Conservation (phyloP, 257 asterid species). For the Rubia yunnanensis region DNA sequence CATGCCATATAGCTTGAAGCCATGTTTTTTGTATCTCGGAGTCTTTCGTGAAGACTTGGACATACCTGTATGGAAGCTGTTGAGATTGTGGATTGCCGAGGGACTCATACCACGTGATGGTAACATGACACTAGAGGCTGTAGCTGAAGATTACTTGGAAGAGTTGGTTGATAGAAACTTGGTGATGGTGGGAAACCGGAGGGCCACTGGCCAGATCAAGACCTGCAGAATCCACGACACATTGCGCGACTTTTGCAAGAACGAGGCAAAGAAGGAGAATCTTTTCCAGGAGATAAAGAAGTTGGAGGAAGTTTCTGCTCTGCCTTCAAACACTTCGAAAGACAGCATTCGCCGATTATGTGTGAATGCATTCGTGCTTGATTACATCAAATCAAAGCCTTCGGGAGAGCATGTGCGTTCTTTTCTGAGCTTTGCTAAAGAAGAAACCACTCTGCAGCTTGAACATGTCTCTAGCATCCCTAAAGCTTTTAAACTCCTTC, state of each 20-base stretch:
- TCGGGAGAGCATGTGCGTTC: conserved; percentile 10
- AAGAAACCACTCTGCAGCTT: conserved; percentile 2
- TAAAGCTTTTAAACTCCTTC: conserved; percentile 25
- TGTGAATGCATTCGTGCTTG: background rate
- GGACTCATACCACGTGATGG: conserved; percentile 13
- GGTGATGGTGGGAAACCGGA: conserved; percentile 14
- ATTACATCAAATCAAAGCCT: conserved; percentile 3
- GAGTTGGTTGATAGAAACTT: conserved; percentile 14
- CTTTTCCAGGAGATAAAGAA: conserved; percentile 9
- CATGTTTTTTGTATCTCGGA: conserved; percentile 24
- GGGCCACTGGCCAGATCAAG: conserved; percentile 18
- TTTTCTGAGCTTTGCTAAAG: conserved; percentile 14
- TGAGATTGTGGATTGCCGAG: conserved; percentile 25
- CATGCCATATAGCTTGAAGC: conserved; percentile 19
- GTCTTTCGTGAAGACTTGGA: conserved; percentile 19
- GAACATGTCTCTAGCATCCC: conserved; percentile 15
- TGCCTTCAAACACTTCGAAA: background rate
- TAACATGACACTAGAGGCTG: conserved; percentile 9
- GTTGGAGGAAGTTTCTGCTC: background rate
- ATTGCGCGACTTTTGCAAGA: conserved; percentile 16
- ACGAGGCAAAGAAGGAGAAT: conserved; percentile 13
- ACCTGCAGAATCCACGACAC: conserved; percentile 15
- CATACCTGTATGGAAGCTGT: conserved; percentile 19
- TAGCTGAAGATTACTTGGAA: conserved; percentile 19
- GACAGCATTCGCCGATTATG: conserved; percentile 7